phyloP scores from a whole-genome alignment of 1,139 yeast genomes.

The Pichia sp. region DNA sequence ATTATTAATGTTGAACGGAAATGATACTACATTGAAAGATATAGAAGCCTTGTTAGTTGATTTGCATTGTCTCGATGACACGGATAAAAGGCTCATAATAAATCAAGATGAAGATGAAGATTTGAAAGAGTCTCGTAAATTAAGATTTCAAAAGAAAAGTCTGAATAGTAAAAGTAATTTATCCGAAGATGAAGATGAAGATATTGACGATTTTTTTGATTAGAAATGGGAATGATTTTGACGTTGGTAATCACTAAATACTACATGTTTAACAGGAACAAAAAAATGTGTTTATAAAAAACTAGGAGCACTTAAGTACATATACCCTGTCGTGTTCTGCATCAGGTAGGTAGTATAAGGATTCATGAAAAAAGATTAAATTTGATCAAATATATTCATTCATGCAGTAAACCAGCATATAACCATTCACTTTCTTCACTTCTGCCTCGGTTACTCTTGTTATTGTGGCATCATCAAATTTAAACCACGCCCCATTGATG shows the following conservation, averaged over 20 bases:
- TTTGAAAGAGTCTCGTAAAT: slow-evolving; percentile 42
- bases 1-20: slow-evolving; percentile 78
- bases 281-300: background rate
- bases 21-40: slow-evolving; percentile 62
- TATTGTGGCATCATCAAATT: slow-evolving; percentile 87
- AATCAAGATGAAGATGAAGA: slow-evolving; percentile 63
- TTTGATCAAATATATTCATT: slow-evolving; percentile 35
- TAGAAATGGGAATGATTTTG: slow-evolving; percentile 15
- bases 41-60: slow-evolving; percentile 66
- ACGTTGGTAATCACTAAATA: background rate
- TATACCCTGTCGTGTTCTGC: background rate
- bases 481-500: slow-evolving; percentile 73
- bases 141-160: slow-evolving; percentile 54
- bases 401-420: slow-evolving; percentile 71
- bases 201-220: slow-evolving; percentile 46
- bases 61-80: slow-evolving; percentile 56
- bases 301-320: background rate
- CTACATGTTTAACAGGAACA: background rate
- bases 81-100: slow-evolving; percentile 60
- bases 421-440: slow-evolving; percentile 69
- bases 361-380: background rate
- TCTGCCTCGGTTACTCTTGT: slow-evolving; percentile 59
- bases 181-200: slow-evolving; percentile 33
- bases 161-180: slow-evolving; percentile 35
- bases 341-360: background rate